Evolutionary conservation across 2,329 filamentous ascomycete genomes (phyloP).

Genomic region (Sordariomycetes sp.): DNA sequence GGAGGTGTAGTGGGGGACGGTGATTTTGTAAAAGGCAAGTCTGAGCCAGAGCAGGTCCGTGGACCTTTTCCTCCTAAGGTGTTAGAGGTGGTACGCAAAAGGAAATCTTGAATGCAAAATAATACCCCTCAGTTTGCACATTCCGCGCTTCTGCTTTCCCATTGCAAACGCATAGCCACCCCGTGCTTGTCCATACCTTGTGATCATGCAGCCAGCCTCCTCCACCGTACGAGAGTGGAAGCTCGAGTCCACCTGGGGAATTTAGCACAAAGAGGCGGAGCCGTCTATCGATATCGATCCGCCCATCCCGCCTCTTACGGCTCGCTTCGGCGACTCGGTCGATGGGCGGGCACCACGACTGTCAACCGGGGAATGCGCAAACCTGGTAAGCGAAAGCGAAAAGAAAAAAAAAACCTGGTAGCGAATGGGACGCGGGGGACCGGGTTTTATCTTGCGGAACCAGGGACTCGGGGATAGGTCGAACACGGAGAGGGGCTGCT

Average conservation of each 20-base stretch:
- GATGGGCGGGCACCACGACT: neutral
- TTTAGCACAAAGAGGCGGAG: neutral
- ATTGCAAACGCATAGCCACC: no score
- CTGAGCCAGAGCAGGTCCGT: conserved; percentile 31
- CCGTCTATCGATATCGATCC: conserved; percentile 5
- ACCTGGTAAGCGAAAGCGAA: neutral
- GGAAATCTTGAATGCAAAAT: neutral
- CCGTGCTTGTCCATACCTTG: no score
- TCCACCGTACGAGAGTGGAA: neutral
- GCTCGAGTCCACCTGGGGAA: neutral
- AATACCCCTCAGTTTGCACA: neutral
- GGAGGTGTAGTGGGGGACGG: conserved; percentile 16
- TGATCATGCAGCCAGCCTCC: no score
- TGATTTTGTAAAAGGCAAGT: conserved; percentile 52
- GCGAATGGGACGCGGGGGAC: neutral
- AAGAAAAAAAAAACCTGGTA: neutral
- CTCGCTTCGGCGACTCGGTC: neutral
- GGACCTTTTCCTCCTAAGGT: neutral
- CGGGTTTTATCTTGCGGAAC: neutral
- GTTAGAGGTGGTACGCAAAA: neutral
- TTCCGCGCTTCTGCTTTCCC: neutral
- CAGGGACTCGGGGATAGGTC: neutral
- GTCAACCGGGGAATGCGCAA: neutral
- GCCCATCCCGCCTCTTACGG: neutral
- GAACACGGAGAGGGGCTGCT: neutral